These are phyloP conservation scores for Rugosomyces carneus DNA, from an alignment of 1,284 basidiomycete genomes.

Conservation along the genomic window DNA sequence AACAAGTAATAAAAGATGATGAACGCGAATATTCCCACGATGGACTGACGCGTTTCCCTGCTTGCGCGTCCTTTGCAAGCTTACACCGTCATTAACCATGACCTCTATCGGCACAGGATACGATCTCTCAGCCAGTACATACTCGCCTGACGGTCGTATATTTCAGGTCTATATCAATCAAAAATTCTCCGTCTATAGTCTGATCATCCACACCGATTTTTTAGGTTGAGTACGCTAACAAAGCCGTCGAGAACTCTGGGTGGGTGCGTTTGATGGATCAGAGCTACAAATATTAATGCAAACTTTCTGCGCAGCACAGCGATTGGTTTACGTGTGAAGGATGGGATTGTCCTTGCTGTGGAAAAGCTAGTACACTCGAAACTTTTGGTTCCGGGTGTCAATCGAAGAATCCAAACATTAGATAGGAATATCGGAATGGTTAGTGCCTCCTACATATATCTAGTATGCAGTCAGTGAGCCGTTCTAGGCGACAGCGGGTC, in stretches of 20 bases:
- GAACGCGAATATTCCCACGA: slow-evolving; percentile 30
- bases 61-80: slow-evolving; percentile 32
- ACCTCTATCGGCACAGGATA: slow-evolving; percentile 98
- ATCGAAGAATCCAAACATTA: slow-evolving; percentile 89
- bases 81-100: slow-evolving; percentile 44
- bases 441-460: slow-evolving; percentile 18
- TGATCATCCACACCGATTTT: slow-evolving; percentile 13
- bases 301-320: slow-evolving; percentile 56
- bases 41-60: slow-evolving; percentile 34
- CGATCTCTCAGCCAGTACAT: slow-evolving; percentile 97
- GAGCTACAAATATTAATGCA: background rate
- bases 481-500: slow-evolving; percentile 81
- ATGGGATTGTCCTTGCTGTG: slow-evolving; percentile 91
- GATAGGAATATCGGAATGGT: slow-evolving; percentile 94
- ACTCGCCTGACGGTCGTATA: slow-evolving; percentile 97
- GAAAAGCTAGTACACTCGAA: slow-evolving; percentile 99
- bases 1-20: background rate
- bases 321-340: slow-evolving; percentile 88
- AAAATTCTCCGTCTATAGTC: background rate
- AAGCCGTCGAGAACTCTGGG: slow-evolving; percentile 98
- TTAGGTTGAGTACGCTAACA: slow-evolving; percentile 96
- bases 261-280: slow-evolving; percentile 28
- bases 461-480: background rate
- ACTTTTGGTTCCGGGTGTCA: slow-evolving; percentile 89
- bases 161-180: slow-evolving; percentile 70